These are phyloP conservation scores for Chaetomium cochliodes DNA, from an alignment of 495 filamentous ascomycete genomes.

Conservation along the genomic window DNA sequence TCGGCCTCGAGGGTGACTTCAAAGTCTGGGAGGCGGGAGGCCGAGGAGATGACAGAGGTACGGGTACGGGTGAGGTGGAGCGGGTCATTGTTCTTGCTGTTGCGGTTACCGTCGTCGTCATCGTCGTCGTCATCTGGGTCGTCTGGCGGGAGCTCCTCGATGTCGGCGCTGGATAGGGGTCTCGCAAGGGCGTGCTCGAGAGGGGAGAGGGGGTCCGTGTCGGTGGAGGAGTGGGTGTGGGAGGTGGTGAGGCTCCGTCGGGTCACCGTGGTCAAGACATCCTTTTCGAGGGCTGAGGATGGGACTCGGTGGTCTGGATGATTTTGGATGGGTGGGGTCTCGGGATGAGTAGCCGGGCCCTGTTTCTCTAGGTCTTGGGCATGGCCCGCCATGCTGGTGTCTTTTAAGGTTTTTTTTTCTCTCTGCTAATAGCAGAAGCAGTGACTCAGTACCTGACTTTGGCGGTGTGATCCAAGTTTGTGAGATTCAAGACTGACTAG, in stretches of 20 bases:
- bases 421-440: not conserved
- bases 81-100: slow-evolving; percentile 3
- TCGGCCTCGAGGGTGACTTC: slow-evolving; percentile 72
- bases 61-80: slow-evolving; percentile 35
- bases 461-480: too few relatives aligned
- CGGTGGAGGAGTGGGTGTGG: slow-evolving; percentile 21
- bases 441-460: not conserved
- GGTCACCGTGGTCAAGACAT: not conserved
- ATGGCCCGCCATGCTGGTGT: slow-evolving; percentile 5
- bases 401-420: not conserved
- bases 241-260: not conserved
- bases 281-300: not conserved
- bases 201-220: slow-evolving; percentile 36
- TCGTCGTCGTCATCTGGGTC: not conserved
- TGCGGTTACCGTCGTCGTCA: slow-evolving; percentile 3
- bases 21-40: slow-evolving; percentile 62
- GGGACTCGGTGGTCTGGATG: too few relatives aligned
- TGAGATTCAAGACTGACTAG: not conserved
- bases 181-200: slow-evolving; percentile 36
- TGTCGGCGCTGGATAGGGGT: not conserved
- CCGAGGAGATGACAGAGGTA: slow-evolving; percentile 58
- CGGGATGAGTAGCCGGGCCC: not conserved
- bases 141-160: not conserved
- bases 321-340: not conserved
- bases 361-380: slow-evolving; percentile 13